Percentiles rank a stretch among this genome's conserved stretches.
These are phyloP conservation scores for Cordyceps pruinosa DNA, from an alignment of 2,329 filamentous ascomycete species.

Conservation along the genomic window DNA sequence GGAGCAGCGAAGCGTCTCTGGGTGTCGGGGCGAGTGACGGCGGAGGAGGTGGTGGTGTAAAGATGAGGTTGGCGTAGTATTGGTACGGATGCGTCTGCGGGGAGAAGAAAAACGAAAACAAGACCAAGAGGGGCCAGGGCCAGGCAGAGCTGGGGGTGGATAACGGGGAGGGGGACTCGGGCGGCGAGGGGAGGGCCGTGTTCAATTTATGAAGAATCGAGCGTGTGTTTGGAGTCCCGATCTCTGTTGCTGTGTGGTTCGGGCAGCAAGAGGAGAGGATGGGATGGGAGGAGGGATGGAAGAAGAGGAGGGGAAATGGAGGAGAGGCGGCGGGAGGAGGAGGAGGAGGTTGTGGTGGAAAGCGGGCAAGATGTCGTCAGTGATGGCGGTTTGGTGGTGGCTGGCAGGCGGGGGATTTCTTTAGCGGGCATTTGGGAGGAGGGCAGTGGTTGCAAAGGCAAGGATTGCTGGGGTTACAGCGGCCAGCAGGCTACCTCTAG, in stretches of 20 bases:
- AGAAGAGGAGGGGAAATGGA: constrained; percentile 5
- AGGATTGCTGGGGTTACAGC: not conserved
- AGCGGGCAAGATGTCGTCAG: constrained; percentile 31
- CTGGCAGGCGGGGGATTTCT: no score
- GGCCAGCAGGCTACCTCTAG: no score
- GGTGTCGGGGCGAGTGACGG: not conserved
- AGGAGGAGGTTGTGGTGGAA: constrained; percentile 17
- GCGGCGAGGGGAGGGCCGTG: not conserved
- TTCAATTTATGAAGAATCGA: not conserved
- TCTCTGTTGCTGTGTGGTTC: constrained; percentile 1
- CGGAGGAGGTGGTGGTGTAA: not conserved
- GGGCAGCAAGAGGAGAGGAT: constrained; percentile 5
- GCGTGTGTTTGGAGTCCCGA: not conserved
- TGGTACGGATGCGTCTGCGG: not conserved
- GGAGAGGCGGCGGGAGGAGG: constrained; percentile 1
- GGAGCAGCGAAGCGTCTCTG: not conserved
- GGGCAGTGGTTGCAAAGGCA: not conserved
- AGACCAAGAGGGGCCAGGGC: no score
- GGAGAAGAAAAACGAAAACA: constrained; percentile 6
- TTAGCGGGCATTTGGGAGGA: not conserved
- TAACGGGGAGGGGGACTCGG: not conserved
- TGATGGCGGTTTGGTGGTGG: no score
- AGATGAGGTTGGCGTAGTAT: not conserved
- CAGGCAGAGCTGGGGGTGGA: not conserved
- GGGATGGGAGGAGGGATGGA: no score